phyloP scores from a whole-genome alignment of 2,329 filamentous ascomycete genomes.

The Sarocladium kiliense region DNA sequence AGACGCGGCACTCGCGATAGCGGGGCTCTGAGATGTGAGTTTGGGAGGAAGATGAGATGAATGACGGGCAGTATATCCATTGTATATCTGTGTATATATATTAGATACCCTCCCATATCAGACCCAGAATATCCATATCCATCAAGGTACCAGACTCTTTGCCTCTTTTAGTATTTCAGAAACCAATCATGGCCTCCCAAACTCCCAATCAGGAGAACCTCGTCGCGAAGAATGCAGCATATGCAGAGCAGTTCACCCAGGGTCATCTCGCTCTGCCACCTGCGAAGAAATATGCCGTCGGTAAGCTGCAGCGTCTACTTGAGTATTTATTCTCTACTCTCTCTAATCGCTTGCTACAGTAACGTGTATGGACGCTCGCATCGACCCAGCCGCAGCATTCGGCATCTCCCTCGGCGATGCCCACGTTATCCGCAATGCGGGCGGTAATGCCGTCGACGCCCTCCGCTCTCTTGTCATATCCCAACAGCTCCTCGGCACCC shows the following conservation, averaged over 20 bases:
- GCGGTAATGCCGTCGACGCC: conserved; percentile 62
- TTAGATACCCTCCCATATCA: no score
- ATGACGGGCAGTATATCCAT: no score
- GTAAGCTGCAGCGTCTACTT: no score
- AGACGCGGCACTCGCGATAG: no score
- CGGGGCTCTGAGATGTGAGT: no score
- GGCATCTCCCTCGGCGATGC: conserved; percentile 72
- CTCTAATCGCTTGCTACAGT: conserved; percentile 30
- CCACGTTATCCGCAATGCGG: conserved; percentile 73
- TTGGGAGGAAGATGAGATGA: no score
- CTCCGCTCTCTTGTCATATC: conserved; percentile 73
- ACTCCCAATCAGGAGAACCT: neutral
- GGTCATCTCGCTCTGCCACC: neutral
- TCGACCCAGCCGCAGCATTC: conserved; percentile 63
- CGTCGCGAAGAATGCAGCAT: neutral
- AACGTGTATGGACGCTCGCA: conserved; percentile 78
- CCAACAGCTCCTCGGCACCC: conserved; percentile 71
- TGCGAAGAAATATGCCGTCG: neutral
- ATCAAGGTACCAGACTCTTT: no score
- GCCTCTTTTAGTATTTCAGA: no score
- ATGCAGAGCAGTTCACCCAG: neutral
- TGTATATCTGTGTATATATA: no score
- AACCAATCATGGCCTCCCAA: no score
- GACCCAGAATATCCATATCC: no score
- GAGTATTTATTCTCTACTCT: no score